These are phyloP conservation scores for Suillus variegatus DNA, from an alignment of 768 basidiomycete genomes.

Conservation along the genomic window DNA sequence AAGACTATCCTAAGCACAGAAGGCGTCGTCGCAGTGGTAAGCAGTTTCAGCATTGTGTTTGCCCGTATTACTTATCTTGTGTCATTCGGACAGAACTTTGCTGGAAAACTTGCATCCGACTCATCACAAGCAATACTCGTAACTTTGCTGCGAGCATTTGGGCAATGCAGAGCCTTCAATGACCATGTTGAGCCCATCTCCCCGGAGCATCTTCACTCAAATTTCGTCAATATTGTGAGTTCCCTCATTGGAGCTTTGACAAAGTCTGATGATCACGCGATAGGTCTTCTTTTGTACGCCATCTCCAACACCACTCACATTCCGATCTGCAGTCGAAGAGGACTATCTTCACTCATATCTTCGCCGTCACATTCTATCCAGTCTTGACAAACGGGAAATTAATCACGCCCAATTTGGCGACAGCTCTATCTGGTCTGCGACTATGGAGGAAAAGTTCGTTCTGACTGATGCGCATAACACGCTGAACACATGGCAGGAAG, in stretches of 20 bases:
- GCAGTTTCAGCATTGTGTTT: constrained; percentile 24
- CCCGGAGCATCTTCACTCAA: constrained; percentile 47
- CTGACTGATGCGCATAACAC: constrained; percentile 65
- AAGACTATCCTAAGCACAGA: constrained; percentile 62
- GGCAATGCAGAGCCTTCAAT: constrained; percentile 80
- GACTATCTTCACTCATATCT: constrained; percentile 74
- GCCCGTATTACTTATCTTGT: constrained; percentile 4
- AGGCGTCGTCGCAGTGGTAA: constrained; percentile 80
- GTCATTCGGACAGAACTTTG: constrained; percentile 66
- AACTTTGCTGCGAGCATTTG: constrained; percentile 74
- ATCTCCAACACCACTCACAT: constrained; percentile 51
- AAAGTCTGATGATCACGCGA: background rate
- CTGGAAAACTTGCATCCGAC: constrained; percentile 63
- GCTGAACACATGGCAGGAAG: constrained; percentile 65
- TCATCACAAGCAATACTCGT: constrained; percentile 65
- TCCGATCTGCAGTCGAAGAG: constrained; percentile 51
- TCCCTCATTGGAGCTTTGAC: background rate
- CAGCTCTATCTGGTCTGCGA: constrained; percentile 14
- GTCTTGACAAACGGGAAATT: constrained; percentile 55
- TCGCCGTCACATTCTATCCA: constrained; percentile 58
- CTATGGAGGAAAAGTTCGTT: constrained; percentile 47
- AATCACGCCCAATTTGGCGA: constrained; percentile 43
- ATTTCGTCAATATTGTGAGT: constrained; percentile 76
- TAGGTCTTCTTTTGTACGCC: constrained; percentile 86
- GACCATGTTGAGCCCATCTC: constrained; percentile 54